Percentiles rank a stretch among this genome's conserved stretches.
These are phyloP conservation scores for Tubosaeta sp. DNA, from an alignment of 768 basidiomycete genomes.

Conservation along the genomic window DNA sequence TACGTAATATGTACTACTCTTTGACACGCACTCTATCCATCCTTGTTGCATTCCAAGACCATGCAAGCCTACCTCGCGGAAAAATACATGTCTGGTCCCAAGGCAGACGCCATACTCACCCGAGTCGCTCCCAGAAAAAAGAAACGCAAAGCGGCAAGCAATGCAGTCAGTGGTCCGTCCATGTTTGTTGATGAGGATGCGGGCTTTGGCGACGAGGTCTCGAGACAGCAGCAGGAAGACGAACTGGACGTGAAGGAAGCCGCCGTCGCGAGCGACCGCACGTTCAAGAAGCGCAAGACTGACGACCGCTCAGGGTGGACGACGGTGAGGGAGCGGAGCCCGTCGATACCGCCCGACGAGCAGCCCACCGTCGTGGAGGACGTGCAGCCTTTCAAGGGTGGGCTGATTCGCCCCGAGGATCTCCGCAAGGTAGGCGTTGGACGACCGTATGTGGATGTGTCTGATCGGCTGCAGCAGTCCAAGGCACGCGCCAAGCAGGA, in stretches of 20 bases:
- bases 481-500: constrained; percentile 34
- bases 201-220: constrained; percentile 53
- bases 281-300: constrained; percentile 72
- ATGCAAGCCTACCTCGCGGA: constrained; percentile 84
- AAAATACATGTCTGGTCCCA: constrained; percentile 95
- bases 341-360: constrained; percentile 60
- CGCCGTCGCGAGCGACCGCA: constrained; percentile 68
- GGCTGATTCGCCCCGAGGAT: constrained; percentile 73
- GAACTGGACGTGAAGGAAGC: constrained; percentile 53
- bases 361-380: constrained; percentile 58
- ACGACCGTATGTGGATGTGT: not conserved
- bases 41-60: not conserved
- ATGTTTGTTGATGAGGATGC: constrained; percentile 66
- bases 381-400: constrained; percentile 55
- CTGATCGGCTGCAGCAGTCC: constrained; percentile 31
- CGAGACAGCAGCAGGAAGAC: constrained; percentile 51
- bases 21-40: not conserved
- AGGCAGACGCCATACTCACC: constrained; percentile 91
- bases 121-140: constrained; percentile 55
- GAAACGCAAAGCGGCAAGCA: constrained; percentile 54
- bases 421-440: constrained; percentile 51
- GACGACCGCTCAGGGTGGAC: constrained; percentile 61
- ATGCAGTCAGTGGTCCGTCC: constrained; percentile 23
- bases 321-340: constrained; percentile 52
- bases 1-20: not conserved